Evolutionary conservation across 352 stramenopile genomes (phyloP).

Genomic region (Pythium scleroteichum): DNA sequence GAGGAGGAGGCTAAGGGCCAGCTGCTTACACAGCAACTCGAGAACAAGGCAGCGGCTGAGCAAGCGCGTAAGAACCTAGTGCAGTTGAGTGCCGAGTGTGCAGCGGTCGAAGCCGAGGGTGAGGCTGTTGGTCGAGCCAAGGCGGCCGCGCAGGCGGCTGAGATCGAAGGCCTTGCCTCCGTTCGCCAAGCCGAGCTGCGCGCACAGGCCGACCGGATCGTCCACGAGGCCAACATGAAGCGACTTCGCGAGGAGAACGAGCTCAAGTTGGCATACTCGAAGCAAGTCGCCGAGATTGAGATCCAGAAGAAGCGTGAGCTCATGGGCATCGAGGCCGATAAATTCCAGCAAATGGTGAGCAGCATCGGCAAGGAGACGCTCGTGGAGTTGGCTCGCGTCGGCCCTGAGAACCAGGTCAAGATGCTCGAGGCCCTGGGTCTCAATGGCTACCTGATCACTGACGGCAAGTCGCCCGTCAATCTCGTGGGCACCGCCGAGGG

Average conservation of each 20-base stretch:
- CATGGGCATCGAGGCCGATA: conserved; percentile 75
- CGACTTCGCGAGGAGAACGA: conserved; percentile 64
- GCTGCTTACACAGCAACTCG: conserved; percentile 71
- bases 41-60: conserved; percentile 75
- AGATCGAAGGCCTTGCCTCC: conserved; percentile 71
- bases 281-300: conserved; percentile 66
- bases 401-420: conserved; percentile 75
- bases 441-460: conserved; percentile 84
- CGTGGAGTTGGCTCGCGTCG: conserved; percentile 67
- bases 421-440: conserved; percentile 75
- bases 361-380: conserved; percentile 77
- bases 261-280: conserved; percentile 52
- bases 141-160: conserved; percentile 58
- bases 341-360: conserved; percentile 82
- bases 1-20: conserved; percentile 77
- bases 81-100: conserved; percentile 70
- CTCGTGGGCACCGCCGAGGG: conserved; percentile 70
- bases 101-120: conserved; percentile 65
- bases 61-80: conserved; percentile 77
- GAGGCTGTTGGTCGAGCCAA: conserved; percentile 63
- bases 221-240: conserved; percentile 60
- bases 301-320: conserved; percentile 78
- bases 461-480: conserved; percentile 82
- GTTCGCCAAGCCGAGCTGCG: conserved; percentile 72
- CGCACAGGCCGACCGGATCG: conserved; percentile 64